phyloP scores from a whole-genome alignment of 352 stramenopile genomes.

The Pythium chondricola region DNA sequence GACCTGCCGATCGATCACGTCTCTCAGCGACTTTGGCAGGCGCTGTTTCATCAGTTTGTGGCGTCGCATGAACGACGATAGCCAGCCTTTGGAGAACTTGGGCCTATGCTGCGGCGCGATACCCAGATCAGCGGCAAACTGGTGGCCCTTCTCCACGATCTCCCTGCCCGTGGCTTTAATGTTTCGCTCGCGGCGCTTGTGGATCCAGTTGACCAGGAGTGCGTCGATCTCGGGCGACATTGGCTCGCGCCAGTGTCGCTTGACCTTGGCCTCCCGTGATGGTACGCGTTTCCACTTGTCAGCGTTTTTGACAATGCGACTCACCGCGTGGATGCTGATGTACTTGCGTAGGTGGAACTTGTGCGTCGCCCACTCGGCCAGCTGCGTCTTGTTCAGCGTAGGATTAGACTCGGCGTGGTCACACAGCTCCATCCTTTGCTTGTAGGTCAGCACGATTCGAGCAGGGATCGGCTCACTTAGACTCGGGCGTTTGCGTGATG shows the following conservation, averaged over 20 bases:
- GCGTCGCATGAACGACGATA: slow-evolving; percentile 14
- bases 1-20: not conserved
- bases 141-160: slow-evolving; percentile 4
- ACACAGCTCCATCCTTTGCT: slow-evolving; percentile 18
- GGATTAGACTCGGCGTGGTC: slow-evolving; percentile 7
- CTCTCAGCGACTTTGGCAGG: slow-evolving; percentile 1
- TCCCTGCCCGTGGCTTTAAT: slow-evolving; percentile 12
- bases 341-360: slow-evolving; percentile 24
- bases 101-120: slow-evolving; percentile 11
- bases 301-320: slow-evolving; percentile 13
- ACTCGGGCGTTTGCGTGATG: slow-evolving; percentile 13
- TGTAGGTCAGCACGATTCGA: slow-evolving; percentile 20
- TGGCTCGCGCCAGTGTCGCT: slow-evolving; percentile 9
- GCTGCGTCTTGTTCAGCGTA: slow-evolving; percentile 14
- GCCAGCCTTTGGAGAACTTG: slow-evolving; percentile 23
- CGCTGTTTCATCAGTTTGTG: slow-evolving; percentile 12
- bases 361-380: slow-evolving; percentile 14
- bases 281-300: slow-evolving; percentile 17
- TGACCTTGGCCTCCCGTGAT: slow-evolving; percentile 9
- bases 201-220: slow-evolving; percentile 14
- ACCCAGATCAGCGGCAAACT: slow-evolving; percentile 10
- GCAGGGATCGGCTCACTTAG: slow-evolving; percentile 21
- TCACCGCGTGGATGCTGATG: slow-evolving; percentile 19
- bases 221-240: slow-evolving; percentile 10
- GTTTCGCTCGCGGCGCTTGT: slow-evolving; percentile 7